phyloP scores from a whole-genome alignment of 441 rosid species.

The Mallotus repandus region DNA sequence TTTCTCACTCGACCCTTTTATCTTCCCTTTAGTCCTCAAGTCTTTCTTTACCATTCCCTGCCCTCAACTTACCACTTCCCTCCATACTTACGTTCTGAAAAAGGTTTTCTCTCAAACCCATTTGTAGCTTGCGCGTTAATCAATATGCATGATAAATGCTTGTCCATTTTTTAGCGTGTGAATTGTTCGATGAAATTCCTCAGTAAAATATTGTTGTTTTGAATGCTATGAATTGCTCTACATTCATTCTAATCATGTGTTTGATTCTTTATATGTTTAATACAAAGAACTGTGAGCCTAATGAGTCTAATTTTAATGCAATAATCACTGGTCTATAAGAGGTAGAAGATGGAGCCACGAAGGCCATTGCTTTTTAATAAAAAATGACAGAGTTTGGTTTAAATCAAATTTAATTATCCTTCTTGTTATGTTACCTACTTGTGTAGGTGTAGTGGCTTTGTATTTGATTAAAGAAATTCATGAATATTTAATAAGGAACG shows the following conservation, averaged over 20 bases:
- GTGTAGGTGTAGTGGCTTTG: constrained; percentile 17
- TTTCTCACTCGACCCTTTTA: too few species aligned
- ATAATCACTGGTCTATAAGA: constrained; percentile 42
- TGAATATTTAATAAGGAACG: constrained; percentile 43
- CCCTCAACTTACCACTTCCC: too few species aligned
- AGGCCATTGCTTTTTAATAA: constrained; percentile 48
- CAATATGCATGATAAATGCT: constrained; percentile 16
- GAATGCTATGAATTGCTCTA: constrained; percentile 51
- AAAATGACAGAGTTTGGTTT: constrained; percentile 23
- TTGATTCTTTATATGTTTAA: neutral
- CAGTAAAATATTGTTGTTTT: constrained; percentile 43
- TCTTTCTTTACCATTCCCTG: too few species aligned
- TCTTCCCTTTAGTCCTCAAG: too few species aligned
- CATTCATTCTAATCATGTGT: constrained; percentile 30
- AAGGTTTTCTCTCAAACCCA: constrained; percentile 39
- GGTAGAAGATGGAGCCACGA: constrained; percentile 41
- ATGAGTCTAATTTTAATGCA: constrained; percentile 49
- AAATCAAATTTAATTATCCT: constrained; percentile 51
- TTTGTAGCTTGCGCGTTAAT: constrained; percentile 49
- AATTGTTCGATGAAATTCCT: constrained; percentile 63
- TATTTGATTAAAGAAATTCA: constrained; percentile 50
- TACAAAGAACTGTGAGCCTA: constrained; percentile 47
- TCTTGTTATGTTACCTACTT: constrained; percentile 46
- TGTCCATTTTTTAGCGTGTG: too few species aligned
- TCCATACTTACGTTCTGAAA: constrained; percentile 25